Conservation (phyloP, 495 filamentous ascomycete genomes). For the Aspergillus diversus region DNA sequence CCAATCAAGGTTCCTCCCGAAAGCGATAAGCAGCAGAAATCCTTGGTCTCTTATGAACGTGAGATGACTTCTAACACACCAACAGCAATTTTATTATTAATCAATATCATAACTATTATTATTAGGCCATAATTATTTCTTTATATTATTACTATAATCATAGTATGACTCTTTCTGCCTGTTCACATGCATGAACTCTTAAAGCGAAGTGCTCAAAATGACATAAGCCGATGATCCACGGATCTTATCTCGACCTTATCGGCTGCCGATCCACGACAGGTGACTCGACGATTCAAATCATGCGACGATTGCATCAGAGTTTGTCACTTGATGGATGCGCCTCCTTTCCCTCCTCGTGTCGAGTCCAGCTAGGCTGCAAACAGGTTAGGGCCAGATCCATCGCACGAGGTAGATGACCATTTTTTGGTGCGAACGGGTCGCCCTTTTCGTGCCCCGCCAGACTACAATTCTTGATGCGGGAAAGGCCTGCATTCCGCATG, state of each 20-base stretch:
- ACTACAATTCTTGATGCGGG: conserved; percentile 1
- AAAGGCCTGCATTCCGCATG: background rate
- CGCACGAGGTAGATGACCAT: background rate
- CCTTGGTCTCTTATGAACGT: too few species aligned
- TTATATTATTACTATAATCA: too few species aligned
- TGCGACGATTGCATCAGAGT: background rate
- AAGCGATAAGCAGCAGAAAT: background rate
- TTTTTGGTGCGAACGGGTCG: conserved; percentile 2
- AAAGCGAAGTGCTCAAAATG: background rate
- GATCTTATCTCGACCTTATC: conserved; percentile 15
- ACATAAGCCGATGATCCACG: conserved; percentile 3
- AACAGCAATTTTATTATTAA: too few species aligned
- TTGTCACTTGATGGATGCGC: conserved; percentile 1
- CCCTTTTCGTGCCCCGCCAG: conserved; percentile 1
- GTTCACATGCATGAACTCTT: background rate
- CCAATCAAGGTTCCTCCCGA: background rate
- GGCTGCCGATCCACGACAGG: background rate
- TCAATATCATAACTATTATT: background rate
- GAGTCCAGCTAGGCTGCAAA: background rate
- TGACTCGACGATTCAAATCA: background rate
- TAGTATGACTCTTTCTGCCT: too few species aligned
- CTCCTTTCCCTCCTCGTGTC: background rate
- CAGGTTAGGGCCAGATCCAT: background rate
- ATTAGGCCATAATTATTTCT: background rate
- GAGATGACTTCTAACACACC: too few species aligned